Conservation (phyloP, 2,329 filamentous ascomycete species). For the Hypoxylon rubiginosum region DNA sequence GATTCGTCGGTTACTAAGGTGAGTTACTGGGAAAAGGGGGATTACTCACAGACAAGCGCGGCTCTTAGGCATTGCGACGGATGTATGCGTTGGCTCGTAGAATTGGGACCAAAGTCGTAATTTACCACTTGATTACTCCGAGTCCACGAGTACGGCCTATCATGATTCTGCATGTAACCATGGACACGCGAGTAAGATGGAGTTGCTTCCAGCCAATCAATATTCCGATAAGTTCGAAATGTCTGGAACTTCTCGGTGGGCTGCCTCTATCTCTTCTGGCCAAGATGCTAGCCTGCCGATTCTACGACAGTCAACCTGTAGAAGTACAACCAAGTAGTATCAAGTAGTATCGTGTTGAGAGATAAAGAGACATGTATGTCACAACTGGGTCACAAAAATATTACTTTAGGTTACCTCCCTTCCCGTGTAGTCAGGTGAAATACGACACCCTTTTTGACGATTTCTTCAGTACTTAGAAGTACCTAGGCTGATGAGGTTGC, state of each 20-base stretch:
- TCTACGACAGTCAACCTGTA: constrained; percentile 7
- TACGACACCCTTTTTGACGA: constrained; percentile 8
- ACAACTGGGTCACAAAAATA: constrained; percentile 7
- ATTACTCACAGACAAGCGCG: not conserved
- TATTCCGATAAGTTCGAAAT: not conserved
- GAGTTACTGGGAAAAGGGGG: not conserved
- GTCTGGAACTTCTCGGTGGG: constrained; percentile 15
- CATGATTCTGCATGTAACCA: constrained; percentile 4
- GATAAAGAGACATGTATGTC: constrained; percentile 24
- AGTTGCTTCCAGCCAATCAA: constrained; percentile 9
- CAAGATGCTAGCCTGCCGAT: not conserved
- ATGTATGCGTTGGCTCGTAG: constrained; percentile 2
- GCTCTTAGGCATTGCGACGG: constrained; percentile 2
- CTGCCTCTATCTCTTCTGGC: constrained; percentile 13
- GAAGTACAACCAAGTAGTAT: constrained; percentile 12
- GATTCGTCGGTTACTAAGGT: not conserved
- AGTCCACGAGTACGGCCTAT: not conserved
- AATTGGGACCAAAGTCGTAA: constrained; percentile 1
- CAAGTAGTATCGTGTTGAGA: constrained; percentile 5
- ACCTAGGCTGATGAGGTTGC: constrained; percentile 10
- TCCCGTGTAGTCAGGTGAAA: constrained; percentile 12
- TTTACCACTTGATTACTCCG: constrained; percentile 1
- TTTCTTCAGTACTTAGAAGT: not conserved
- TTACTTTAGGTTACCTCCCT: constrained; percentile 18
- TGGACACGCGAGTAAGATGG: constrained; percentile 9